Conservation (phyloP, 2,329 filamentous ascomycete genomes). For the Xylariaceae sp. region DNA sequence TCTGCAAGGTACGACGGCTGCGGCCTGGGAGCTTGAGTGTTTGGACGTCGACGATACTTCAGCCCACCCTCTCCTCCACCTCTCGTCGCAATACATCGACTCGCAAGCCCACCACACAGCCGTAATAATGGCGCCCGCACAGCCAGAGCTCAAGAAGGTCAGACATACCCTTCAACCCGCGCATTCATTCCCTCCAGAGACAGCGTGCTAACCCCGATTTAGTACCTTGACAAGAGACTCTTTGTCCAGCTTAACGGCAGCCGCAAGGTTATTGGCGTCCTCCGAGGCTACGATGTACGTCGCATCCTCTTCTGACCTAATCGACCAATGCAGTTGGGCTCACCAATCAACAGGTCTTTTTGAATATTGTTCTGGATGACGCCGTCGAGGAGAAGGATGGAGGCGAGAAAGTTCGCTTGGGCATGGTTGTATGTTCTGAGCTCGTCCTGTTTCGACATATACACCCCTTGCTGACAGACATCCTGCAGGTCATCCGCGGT, state of each 20-base stretch:
- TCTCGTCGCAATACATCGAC: not conserved
- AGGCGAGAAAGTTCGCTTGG: slow-evolving; percentile 84
- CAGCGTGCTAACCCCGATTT: slow-evolving; percentile 17
- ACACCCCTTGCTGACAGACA: slow-evolving; percentile 24
- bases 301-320: not conserved
- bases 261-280: slow-evolving; percentile 90
- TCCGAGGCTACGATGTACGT: slow-evolving; percentile 92
- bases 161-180: not conserved
- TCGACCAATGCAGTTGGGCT: too few species aligned
- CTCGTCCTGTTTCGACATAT: not conserved
- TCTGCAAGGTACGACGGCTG: too few species aligned
- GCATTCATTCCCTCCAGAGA: not conserved
- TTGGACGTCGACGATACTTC: too few species aligned
- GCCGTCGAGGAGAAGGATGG: slow-evolving; percentile 91
- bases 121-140: slow-evolving; percentile 89
- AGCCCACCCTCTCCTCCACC: too few species aligned
- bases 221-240: slow-evolving; percentile 99
- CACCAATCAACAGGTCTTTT: slow-evolving; percentile 69
- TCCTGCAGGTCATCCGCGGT: slow-evolving; percentile 77
- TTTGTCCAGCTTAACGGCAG: slow-evolving; percentile 98
- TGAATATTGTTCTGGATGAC: slow-evolving; percentile 97
- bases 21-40: too few species aligned
- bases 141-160: slow-evolving; percentile 99
- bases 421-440: slow-evolving; percentile 76
- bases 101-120: not conserved